Base-by-base conservation (phyloP, 1,284 basidiomycete species). In the Neonothopanus nambi region DNA sequence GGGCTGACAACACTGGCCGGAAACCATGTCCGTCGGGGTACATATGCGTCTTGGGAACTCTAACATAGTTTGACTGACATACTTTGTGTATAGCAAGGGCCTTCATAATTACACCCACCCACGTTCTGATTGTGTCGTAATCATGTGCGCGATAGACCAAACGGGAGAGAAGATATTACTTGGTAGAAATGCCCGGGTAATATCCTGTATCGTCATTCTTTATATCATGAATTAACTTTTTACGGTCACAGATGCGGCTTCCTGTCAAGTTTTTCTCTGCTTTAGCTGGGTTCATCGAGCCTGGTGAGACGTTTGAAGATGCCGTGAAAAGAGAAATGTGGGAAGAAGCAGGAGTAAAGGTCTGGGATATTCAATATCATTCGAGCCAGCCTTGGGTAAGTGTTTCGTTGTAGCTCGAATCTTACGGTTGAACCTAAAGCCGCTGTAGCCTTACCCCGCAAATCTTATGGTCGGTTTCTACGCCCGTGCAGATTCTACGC, bases 281-380 rank as follows among this genome's bases (percentile, higher is more conserved):
- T 48, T 72, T 96, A 18, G 93, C 93, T 1, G 94, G 94, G 1
- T 97, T 96, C 65, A 84, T 93, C 51, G 94, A 97, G 67, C 91
- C 93, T 2, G 94, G 90, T n/a, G 95, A 97, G 70, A 85, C 89
- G 0, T 90, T 98, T 59, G 96, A 99, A 70, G 95, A 98, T 61
- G 90, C 95, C 0, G 95, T 98, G 15, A 80, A 85, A 57, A 80
- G 96, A 28, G 96, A 98, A 70, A 89, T 97, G 62, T 89, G 93
- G 82, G 96, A 98, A 70, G 96, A 98, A 70, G 91, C 93, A 0
- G 96, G 96, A 5, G 81, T 98, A 18, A 81, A 80, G 41, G 91
- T 95, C 7, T 89, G 87, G 72, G 80, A 91, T 57, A 85, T 96
- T 9, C 77, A 79, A 58, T 98, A 98, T 72, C 95, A 93, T 70